Evolutionary conservation across 164 flowering plant genomes (phyloP).

Genomic region (Macadamia tetraphylla): DNA sequence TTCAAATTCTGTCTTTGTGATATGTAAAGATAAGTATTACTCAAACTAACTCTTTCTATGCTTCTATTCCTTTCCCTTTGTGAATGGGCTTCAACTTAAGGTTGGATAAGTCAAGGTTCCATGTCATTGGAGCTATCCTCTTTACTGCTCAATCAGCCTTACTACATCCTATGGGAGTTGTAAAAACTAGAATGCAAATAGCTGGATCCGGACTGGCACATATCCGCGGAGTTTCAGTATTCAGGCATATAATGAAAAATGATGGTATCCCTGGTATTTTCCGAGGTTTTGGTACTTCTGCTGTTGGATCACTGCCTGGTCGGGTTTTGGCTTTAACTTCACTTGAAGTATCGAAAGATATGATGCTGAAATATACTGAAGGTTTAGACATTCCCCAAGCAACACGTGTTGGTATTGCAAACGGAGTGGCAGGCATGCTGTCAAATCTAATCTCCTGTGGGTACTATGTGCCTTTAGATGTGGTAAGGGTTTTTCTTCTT

Average conservation of each 20-base stretch:
- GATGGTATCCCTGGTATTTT: conserved; percentile 73
- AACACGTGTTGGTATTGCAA: conserved; percentile 62
- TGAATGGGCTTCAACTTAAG: conserved; percentile 22
- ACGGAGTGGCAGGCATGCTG: conserved; percentile 76
- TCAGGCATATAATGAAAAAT: conserved; percentile 36
- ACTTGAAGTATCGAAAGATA: conserved; percentile 66
- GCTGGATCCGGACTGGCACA: conserved; percentile 42
- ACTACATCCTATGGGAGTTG: conserved; percentile 68
- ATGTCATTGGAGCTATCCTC: conserved; percentile 66
- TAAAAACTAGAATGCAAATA: conserved; percentile 85
- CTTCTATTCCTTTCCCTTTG: not conserved
- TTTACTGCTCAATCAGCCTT: conserved; percentile 58
- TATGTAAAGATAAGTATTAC: not conserved
- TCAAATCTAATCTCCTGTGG: conserved; percentile 55
- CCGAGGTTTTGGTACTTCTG: conserved; percentile 78
- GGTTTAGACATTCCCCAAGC: conserved; percentile 53
- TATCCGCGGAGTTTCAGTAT: conserved; percentile 45
- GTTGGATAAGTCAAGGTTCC: conserved; percentile 84
- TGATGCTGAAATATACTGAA: conserved; percentile 47
- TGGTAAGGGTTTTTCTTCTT: conserved; percentile 37
- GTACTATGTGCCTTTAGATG: conserved; percentile 80
- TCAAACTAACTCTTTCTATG: not conserved
- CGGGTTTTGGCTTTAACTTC: conserved; percentile 61
- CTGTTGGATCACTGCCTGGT: conserved; percentile 75
- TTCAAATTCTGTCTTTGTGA: not conserved